phyloP scores from a whole-genome alignment of 305 asterid species.

The Salvia sclarea region DNA sequence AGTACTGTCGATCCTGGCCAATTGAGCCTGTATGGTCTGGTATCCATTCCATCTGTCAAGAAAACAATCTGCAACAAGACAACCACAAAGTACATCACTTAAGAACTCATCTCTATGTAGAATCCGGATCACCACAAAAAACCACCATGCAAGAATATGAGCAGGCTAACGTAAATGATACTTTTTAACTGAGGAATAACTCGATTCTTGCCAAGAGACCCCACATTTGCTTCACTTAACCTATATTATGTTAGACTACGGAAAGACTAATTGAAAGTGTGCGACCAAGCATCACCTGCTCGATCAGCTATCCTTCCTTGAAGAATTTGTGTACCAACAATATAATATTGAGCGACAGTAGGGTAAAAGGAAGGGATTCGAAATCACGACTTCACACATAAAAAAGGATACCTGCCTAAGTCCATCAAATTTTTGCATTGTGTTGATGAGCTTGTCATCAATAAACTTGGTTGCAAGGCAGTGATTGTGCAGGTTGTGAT shows the following conservation, averaged over 20 bases:
- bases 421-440: conserved; percentile 49
- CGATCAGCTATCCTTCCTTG: background rate
- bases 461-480: conserved; percentile 81
- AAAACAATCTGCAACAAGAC: conserved; percentile 32
- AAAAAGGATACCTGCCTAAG: conserved; percentile 62
- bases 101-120: background rate
- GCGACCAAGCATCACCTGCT: background rate
- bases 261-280: background rate
- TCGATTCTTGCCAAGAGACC: background rate
- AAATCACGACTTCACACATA: background rate
- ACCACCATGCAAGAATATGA: background rate
- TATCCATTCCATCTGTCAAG: conserved; percentile 89
- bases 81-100: too few species aligned
- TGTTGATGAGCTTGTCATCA: conserved; percentile 64
- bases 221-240: background rate
- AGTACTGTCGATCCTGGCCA: conserved; percentile 78
- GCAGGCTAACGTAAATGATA: background rate
- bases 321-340: background rate
- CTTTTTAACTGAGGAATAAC: background rate
- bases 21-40: conserved; percentile 79
- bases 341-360: background rate
- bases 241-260: background rate
- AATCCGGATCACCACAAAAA: background rate
- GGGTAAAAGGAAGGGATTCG: background rate
- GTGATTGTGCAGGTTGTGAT: conserved; percentile 48